Percentiles rank a stretch among this genome's conserved stretches.
Conservation (phyloP, 331 rosid genomes). For the Malus hybrid region DNA sequence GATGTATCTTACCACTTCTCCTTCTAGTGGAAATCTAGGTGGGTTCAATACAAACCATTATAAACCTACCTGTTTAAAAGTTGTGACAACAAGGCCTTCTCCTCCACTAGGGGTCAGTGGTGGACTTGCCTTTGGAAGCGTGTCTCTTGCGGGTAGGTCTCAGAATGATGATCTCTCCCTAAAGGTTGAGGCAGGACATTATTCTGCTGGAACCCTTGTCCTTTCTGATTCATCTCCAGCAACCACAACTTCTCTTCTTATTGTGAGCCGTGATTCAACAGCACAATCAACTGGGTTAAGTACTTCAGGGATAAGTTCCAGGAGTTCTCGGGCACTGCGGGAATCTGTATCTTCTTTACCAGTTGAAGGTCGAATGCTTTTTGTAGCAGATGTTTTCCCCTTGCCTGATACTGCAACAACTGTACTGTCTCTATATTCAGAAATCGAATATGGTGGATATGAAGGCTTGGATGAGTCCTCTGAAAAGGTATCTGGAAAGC, state of each 20-base stretch:
- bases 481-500: constrained; percentile 74
- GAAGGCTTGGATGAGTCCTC: constrained; percentile 54
- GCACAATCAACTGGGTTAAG: constrained; percentile 57
- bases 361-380: constrained; percentile 91
- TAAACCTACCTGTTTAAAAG: constrained; percentile 81
- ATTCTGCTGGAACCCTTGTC: constrained; percentile 86
- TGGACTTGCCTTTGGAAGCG: constrained; percentile 82
- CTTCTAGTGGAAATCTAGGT: constrained; percentile 71
- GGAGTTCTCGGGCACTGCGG: constrained; percentile 84
- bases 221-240: constrained; percentile 96
- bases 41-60: constrained; percentile 56
- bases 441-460: constrained; percentile 73
- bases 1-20: constrained; percentile 89
- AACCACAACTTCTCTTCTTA: constrained; percentile 72
- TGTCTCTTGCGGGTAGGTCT: constrained; percentile 75
- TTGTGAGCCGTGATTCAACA: constrained; percentile 73
- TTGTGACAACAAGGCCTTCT: constrained; percentile 93
- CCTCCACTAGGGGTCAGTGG: constrained; percentile 90
- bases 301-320: constrained; percentile 43
- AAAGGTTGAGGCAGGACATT: constrained; percentile 85
- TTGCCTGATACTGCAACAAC: constrained; percentile 64
- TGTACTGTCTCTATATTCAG: constrained; percentile 81
- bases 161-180: constrained; percentile 84
- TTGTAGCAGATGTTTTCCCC: constrained; percentile 87
- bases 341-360: constrained; percentile 85